Evolutionary conservation across 2,329 filamentous ascomycete genomes (phyloP), one percentile per base, ranked within the genome.

Genomic region (Stemphylium vesicarium): DNA sequence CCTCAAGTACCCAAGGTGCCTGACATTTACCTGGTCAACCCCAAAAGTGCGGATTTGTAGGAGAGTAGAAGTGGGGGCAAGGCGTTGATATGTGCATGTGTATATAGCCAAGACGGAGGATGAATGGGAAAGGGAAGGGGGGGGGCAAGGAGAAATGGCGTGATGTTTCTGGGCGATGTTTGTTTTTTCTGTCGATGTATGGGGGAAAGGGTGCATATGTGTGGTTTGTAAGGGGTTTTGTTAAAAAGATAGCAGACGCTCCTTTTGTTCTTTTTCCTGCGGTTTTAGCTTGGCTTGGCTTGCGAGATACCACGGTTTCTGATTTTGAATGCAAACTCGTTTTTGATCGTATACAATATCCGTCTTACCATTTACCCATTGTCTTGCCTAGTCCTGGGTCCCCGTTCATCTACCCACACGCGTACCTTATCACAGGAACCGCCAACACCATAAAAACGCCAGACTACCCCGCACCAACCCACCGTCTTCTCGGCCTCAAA

Each of bases 1-100:
- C 80, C 80, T 3, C 75, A 77, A 56, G 78, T 82, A 11, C 80
- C 80, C 1, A 81, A 79, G 59, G 79, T 82, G 41, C 79, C 80
- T 2, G 75, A 79, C 39, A 75, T 76, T 4, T 81, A 77, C 59
- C 58, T 79, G 45, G 63, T 73, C 15, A 73, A 75, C 36, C 71
- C 73, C 9, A 75, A 72, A 53, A 75, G 71, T 40, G 64, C 70
- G 15, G 73, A 75, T 64, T 65, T 65, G 7, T 73, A 59, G 15
- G 15, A 29, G 8, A 10, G 9, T 20, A 20, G 20, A 20, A 20
- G 4, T 4, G 20, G 26, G 26, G 26, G 26, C 5, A 29, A 29
- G 26, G 26, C 26, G 26, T 29, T 29, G 26, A 29, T 9, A 45
- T 45, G 20, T 36, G 32, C 44, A 29, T 2, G 11, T 39, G 26